Conservation (phyloP, 78 protist species). For the Acrasis kona region DNA sequence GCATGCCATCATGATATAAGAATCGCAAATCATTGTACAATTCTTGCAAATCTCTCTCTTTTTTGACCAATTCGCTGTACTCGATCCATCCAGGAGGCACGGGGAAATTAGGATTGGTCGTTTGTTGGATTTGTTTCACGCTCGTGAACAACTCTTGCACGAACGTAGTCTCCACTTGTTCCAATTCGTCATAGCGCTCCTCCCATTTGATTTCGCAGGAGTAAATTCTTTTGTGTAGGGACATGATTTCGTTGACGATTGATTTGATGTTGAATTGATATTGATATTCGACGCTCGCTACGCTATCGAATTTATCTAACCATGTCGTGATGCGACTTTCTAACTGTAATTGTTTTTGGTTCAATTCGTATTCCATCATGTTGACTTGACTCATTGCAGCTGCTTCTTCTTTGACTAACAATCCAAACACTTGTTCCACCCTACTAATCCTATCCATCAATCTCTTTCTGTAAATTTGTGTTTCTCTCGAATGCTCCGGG, state of each 20-base stretch:
- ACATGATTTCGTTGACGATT: not conserved
- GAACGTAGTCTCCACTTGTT: not conserved
- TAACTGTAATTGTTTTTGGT: not conserved
- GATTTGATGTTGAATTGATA: not conserved
- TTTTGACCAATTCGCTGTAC: not conserved
- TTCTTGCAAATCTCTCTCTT: not conserved
- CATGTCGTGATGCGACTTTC: not conserved
- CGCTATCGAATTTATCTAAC: not conserved
- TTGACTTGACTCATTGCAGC: not conserved
- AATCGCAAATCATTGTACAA: not conserved
- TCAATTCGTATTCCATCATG: not conserved
- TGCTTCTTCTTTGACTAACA: too few species aligned
- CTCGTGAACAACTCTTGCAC: too few species aligned
- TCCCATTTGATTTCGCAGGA: not conserved
- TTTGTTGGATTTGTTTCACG: not conserved
- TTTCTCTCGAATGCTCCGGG: too few species aligned
- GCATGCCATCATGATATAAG: not conserved
- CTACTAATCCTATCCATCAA: not conserved
- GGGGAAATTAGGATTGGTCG: not conserved
- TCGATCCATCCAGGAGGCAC: not conserved
- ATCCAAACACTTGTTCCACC: too few species aligned
- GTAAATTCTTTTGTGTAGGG: not conserved
- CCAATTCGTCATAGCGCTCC: not conserved
- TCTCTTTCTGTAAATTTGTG: not conserved
- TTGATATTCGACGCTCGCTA: not conserved